Evolutionary conservation across 225 moss, liverwort and hornwort species (phyloP).

Genomic region (Polytrichum commune): DNA sequence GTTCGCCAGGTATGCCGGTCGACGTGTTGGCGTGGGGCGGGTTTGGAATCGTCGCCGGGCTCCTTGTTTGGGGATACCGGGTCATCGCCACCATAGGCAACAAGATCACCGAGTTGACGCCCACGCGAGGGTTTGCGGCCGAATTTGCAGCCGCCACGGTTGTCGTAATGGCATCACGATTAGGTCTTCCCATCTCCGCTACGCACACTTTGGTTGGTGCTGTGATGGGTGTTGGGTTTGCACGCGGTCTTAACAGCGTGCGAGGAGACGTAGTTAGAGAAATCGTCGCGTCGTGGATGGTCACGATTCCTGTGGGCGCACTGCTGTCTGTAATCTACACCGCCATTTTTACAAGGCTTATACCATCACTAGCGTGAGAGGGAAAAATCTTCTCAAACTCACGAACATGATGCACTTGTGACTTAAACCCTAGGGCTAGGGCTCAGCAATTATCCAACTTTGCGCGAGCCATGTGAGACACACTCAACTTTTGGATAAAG

Average conservation of each 20-base stretch:
- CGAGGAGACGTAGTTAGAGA: conserved; percentile 82
- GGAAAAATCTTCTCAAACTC: no score
- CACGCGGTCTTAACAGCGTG: conserved; percentile 85
- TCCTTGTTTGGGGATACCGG: conserved; percentile 90
- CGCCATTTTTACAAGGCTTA: conserved; percentile 55
- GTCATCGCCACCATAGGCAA: conserved; percentile 94
- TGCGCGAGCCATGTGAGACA: no score
- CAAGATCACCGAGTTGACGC: conserved; percentile 90
- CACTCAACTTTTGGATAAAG: no score
- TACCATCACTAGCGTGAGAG: conserved; percentile 69
- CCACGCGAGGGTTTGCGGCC: conserved; percentile 88
- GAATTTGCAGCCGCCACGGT: conserved; percentile 94
- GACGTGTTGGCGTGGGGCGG: conserved; percentile 97
- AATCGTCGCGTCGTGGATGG: conserved; percentile 90
- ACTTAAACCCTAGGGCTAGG: no score
- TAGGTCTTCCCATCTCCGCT: conserved; percentile 90
- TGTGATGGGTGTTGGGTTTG: conserved; percentile 97
- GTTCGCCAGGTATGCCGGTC: conserved; percentile 52
- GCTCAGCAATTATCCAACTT: no score
- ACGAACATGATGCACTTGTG: no score
- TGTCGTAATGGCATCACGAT: conserved; percentile 77
- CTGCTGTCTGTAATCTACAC: conserved; percentile 68
- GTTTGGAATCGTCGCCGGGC: conserved; percentile 86
- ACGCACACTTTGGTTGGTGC: conserved; percentile 95
- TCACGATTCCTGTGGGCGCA: conserved; percentile 90